These are phyloP conservation scores for Rhizopogon vinicolor DNA, from an alignment of 768 basidiomycete species.

Conservation along the genomic window DNA sequence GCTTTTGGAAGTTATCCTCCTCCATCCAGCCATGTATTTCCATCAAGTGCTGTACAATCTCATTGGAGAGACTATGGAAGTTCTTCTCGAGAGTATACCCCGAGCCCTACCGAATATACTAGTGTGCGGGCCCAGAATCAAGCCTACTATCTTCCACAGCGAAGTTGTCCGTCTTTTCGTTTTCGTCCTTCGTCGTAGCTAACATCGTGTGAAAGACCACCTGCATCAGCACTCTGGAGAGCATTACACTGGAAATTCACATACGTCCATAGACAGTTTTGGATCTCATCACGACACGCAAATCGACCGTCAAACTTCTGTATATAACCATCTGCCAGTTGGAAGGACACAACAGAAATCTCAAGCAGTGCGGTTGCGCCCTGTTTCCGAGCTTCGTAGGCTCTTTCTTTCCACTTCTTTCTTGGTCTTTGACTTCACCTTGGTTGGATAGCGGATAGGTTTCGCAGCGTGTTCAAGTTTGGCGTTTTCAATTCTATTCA, in stretches of 20 bases:
- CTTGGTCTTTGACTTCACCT: neutral
- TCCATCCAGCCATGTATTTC: neutral
- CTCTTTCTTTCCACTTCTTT: neutral
- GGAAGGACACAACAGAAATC: slow-evolving; percentile 28
- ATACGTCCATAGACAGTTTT: neutral
- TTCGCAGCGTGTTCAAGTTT: slow-evolving; percentile 81
- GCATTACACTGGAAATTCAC: too few species aligned
- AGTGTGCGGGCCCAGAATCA: neutral
- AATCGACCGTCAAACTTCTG: neutral
- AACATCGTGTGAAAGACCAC: neutral
- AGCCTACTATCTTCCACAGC: neutral
- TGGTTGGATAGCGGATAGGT: slow-evolving; percentile 64
- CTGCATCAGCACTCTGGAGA: neutral
- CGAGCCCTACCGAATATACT: neutral
- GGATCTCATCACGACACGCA: neutral
- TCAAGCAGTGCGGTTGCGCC: slow-evolving; percentile 51
- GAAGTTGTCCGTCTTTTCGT: neutral
- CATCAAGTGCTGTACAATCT: neutral
- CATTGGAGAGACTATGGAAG: neutral
- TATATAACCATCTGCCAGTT: neutral
- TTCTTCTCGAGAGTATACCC: neutral
- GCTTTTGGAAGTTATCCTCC: neutral
- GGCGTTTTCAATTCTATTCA: slow-evolving; percentile 91
- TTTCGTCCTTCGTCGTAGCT: neutral
- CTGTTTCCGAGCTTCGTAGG: slow-evolving; percentile 72